Conservation (phyloP, 345 rosid species). For the Moricandia moricandioides region DNA sequence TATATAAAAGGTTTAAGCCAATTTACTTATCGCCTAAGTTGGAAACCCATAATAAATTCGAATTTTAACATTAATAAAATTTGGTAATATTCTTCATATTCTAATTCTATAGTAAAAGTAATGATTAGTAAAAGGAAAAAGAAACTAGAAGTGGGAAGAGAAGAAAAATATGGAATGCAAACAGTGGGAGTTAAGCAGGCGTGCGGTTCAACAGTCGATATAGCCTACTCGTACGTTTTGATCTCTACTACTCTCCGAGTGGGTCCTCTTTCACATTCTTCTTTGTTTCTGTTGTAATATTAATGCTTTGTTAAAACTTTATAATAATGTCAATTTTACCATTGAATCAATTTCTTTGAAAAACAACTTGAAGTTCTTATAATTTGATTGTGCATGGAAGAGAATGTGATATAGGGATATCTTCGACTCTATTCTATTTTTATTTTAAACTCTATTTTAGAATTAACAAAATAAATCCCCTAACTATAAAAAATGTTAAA, state of each 20-base stretch:
- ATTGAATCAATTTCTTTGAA: background rate
- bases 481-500: no score
- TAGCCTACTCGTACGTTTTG: constrained; percentile 3
- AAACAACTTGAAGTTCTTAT: background rate
- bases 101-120: constrained; percentile 13
- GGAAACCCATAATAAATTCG: no score
- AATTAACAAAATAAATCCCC: no score
- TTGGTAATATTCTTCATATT: background rate
- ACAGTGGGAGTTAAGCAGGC: constrained; percentile 12
- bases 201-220: constrained; percentile 28
- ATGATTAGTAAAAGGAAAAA: background rate
- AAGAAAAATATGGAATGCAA: background rate
- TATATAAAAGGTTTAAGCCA: no score
- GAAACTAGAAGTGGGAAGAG: background rate
- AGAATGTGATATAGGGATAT: no score
- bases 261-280: constrained; percentile 1
- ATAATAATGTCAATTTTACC: background rate
- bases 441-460: no score
- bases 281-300: background rate
- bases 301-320: no score
- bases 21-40: no score
- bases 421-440: no score
- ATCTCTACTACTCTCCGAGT: background rate
- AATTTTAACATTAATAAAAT: no score
- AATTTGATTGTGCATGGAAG: no score